Evolutionary conservation across 2,329 filamentous ascomycete genomes (phyloP), one percentile per base, ranked within the genome.

Genomic region (Diaporthe ampelina): DNA sequence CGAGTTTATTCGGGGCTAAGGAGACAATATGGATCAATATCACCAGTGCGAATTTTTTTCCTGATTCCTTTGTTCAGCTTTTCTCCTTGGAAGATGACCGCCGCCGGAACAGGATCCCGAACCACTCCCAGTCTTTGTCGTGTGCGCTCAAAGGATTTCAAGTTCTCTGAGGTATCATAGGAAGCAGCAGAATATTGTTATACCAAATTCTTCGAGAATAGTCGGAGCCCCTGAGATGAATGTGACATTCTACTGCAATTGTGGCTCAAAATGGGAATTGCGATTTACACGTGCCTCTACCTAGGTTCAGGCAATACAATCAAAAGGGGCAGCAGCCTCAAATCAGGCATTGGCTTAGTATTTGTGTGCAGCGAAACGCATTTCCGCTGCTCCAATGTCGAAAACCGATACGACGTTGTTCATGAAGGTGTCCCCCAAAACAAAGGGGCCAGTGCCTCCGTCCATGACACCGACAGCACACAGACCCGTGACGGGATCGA

Each of bases 401-500:
- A 75, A 75, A 3, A 75, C 58, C 5, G 71, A 48, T 15, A 75
- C 37, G 57, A 74, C 71, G 17, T 74, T 75, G 26, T 75, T 75
- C 74, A 75, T 37, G 24, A 75, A 75, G 4, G 74, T 74, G 11
- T 71, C 65, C 7, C 74, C 74, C 15, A 74, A 43, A n/a, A 71
- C 58, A 17, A 70, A 75, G 7, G 71, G 74, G 9, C 73, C 73
- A 1, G n/a, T 29, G 2, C 4, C 29, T 35, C 73, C 73, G 50
- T 73, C 63, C 37, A 70, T 65, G 17, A 65, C 35, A 15, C 73
- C 73, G 19, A 50, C 24, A 50, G 56, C n/a, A 29, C 70, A 75
- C 17, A 70, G 61, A 1, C 63, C 69, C 11, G 26, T 69, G 3
- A 21, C 56, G 4, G 57, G n/a, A 3, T 61, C 40, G 43, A 56